Evolutionary conservation across 2,329 filamentous ascomycete species (phyloP).

Genomic region (Sporothrix schenckii): DNA sequence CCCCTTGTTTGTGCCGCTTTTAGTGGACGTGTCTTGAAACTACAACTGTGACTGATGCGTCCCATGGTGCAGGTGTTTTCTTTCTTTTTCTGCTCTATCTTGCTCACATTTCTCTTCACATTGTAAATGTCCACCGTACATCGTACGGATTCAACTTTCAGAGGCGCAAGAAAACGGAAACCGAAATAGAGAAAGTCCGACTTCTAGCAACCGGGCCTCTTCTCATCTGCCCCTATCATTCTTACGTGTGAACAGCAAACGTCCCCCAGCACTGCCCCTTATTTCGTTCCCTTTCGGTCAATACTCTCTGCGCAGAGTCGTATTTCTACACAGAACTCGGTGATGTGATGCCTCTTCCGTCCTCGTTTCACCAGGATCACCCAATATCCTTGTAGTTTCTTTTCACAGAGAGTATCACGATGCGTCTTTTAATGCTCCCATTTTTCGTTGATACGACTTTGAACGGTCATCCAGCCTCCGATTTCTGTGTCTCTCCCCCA

Average conservation of each 20-base stretch:
- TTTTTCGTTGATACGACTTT: neutral
- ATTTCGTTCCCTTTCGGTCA: neutral
- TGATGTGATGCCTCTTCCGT: neutral
- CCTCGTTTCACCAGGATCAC: neutral
- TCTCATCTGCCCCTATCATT: neutral
- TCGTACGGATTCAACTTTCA: too few species aligned
- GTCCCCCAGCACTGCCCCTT: neutral
- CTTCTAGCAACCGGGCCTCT: neutral
- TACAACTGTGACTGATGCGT: neutral
- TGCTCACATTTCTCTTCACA: neutral
- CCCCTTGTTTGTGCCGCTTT: neutral
- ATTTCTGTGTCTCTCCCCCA: neutral
- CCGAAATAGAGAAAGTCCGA: neutral
- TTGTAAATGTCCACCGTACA: neutral
- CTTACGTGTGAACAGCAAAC: neutral
- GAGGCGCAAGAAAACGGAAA: neutral
- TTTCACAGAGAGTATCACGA: neutral
- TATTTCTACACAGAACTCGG: neutral
- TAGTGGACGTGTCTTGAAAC: neutral
- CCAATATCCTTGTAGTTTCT: neutral
- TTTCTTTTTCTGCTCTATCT: neutral
- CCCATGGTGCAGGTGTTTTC: neutral
- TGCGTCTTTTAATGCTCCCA: conserved; percentile 6
- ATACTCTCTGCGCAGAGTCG: neutral
- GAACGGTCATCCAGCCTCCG: too few species aligned